Conservation (phyloP, 768 basidiomycete species). For the Lyophyllum shimeji region DNA sequence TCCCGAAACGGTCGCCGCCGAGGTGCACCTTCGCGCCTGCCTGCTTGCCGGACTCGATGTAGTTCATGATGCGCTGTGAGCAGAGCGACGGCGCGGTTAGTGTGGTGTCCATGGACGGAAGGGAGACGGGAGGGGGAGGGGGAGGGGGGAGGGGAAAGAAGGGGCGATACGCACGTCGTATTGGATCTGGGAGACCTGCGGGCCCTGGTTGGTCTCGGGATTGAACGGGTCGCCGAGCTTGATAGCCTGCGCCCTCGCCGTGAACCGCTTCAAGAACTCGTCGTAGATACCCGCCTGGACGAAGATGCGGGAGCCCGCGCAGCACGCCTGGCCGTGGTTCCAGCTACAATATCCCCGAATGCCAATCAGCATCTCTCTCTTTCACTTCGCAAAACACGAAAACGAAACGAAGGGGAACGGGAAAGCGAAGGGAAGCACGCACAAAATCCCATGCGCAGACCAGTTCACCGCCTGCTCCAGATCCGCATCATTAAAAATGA, state of each 20-base stretch:
- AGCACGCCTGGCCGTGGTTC: constrained; percentile 80
- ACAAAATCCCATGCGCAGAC: constrained; percentile 70
- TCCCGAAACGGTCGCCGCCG: constrained; percentile 55
- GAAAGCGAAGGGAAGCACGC: no score
- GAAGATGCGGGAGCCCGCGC: constrained; percentile 83
- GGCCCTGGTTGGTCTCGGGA: constrained; percentile 64
- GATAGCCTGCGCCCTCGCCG: constrained; percentile 48
- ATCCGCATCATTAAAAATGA: constrained; percentile 68
- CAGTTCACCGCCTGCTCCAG: constrained; percentile 66
- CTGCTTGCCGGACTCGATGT: constrained; percentile 53
- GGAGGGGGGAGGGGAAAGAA: no score
- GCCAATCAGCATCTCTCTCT: no score
- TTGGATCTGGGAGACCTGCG: constrained; percentile 75
- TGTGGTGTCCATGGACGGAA: no score
- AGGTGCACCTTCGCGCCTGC: constrained; percentile 62
- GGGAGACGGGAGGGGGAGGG: background rate
- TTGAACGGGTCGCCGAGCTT: constrained; percentile 75
- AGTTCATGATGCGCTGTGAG: constrained; percentile 62
- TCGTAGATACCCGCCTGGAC: constrained; percentile 84
- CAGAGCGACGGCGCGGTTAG: no score
- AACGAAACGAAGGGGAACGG: constrained; percentile 3
- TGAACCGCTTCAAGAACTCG: constrained; percentile 68
- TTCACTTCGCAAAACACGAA: no score
- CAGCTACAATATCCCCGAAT: no score
- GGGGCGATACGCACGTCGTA: constrained; percentile 52